phyloP scores from a whole-genome alignment of 805 yeast species.

The Nakazawaea molendinolei region DNA sequence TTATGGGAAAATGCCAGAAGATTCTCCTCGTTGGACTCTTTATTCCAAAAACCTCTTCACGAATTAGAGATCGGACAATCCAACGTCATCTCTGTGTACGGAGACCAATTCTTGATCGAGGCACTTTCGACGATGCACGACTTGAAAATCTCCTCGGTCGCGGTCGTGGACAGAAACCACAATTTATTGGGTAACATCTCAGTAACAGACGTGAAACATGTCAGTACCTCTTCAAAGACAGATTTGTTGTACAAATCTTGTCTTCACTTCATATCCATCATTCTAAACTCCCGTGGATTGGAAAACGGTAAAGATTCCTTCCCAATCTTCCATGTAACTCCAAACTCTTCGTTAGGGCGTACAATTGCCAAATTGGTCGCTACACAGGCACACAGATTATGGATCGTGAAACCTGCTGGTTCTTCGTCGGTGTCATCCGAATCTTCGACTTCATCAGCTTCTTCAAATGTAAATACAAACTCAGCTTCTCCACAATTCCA shows the following conservation, averaged over 20 bases:
- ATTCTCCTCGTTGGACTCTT: slow-evolving; percentile 73
- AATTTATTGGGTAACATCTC: slow-evolving; percentile 87
- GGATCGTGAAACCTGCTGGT: slow-evolving; percentile 63
- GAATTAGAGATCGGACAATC: slow-evolving; percentile 70
- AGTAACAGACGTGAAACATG: slow-evolving; percentile 87
- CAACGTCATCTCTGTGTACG: slow-evolving; percentile 73
- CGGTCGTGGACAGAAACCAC: slow-evolving; percentile 78
- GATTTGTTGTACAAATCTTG: slow-evolving; percentile 77
- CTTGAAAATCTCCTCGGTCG: slow-evolving; percentile 81
- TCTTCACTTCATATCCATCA: slow-evolving; percentile 80
- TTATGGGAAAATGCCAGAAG: slow-evolving; percentile 91
- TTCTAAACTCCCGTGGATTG: slow-evolving; percentile 80
- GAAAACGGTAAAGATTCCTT: slow-evolving; percentile 94
- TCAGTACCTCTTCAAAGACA: slow-evolving; percentile 81
- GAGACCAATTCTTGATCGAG: slow-evolving; percentile 81
- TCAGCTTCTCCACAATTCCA: slow-evolving; percentile 2
- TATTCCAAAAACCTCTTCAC: slow-evolving; percentile 60
- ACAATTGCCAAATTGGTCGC: slow-evolving; percentile 94
- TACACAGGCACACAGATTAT: slow-evolving; percentile 83
- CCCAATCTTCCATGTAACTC: slow-evolving; percentile 92
- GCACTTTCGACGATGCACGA: slow-evolving; percentile 82
- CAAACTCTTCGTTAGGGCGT: slow-evolving; percentile 72
- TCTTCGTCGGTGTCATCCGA: slow-evolving; percentile 9
- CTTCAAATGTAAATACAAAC: slow-evolving; percentile 12
- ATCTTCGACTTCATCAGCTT: slow-evolving; percentile 13